phyloP scores from a whole-genome alignment of 768 basidiomycete genomes.

The Pulveroboletus sp. region DNA sequence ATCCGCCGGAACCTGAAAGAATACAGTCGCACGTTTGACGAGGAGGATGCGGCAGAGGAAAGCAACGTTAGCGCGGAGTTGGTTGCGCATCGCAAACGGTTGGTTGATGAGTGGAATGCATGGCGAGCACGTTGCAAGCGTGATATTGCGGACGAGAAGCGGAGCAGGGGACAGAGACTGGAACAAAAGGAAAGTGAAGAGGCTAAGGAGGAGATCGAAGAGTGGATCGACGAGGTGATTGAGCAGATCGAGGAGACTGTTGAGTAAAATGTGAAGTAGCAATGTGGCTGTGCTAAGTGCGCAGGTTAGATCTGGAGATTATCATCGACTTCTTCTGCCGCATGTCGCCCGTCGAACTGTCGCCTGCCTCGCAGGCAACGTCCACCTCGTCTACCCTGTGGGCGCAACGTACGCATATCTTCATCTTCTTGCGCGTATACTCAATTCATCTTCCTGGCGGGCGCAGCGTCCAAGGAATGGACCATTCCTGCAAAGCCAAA shows the following conservation, averaged over 20 bases:
- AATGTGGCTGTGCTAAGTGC: slow-evolving; percentile 25
- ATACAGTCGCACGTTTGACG: slow-evolving; percentile 88
- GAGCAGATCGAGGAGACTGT: slow-evolving; percentile 81
- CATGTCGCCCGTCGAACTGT: slow-evolving; percentile 30
- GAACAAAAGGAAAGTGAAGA: slow-evolving; percentile 42
- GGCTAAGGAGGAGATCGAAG: slow-evolving; percentile 86
- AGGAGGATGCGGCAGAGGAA: slow-evolving; percentile 95
- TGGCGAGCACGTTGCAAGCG: slow-evolving; percentile 77
- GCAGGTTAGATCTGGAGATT: neutral
- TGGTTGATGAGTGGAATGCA: slow-evolving; percentile 99
- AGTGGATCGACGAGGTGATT: slow-evolving; percentile 90
- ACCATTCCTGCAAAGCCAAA: slow-evolving; percentile 82
- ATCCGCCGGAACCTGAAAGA: slow-evolving; percentile 89
- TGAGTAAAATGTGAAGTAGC: slow-evolving; percentile 33
- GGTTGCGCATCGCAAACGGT: slow-evolving; percentile 80
- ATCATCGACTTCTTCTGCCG: slow-evolving; percentile 13
- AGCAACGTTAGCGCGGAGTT: slow-evolving; percentile 93
- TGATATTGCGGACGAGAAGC: slow-evolving; percentile 56
- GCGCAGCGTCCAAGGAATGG: slow-evolving; percentile 83
- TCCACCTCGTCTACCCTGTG: slow-evolving; percentile 58
- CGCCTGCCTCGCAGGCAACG: slow-evolving; percentile 26
- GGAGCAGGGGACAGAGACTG: slow-evolving; percentile 34
- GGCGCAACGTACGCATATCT: slow-evolving; percentile 59
- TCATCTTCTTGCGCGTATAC: neutral
- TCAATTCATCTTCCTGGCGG: neutral